These are phyloP conservation scores for Aegle marmelos DNA, from an alignment of 345 rosid species.

Conservation along the genomic window DNA sequence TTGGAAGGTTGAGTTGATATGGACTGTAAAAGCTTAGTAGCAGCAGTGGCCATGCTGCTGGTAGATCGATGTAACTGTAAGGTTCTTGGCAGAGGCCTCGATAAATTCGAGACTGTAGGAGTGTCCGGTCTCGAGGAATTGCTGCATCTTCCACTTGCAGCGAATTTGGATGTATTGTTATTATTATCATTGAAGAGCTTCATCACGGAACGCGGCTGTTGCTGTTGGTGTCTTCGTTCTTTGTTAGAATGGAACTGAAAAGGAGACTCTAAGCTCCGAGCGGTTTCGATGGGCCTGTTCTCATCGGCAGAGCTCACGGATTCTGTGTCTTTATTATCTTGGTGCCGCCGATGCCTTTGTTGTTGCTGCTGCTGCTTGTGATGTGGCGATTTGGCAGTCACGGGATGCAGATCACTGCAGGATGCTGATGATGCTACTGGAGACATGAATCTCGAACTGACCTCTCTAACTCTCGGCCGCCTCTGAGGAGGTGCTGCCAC, in stretches of 20 bases:
- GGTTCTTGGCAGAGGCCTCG: conserved; percentile 21
- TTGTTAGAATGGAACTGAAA: conserved; percentile 21
- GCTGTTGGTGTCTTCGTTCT: conserved; percentile 9
- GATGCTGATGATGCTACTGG: conserved; percentile 41
- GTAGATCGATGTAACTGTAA: conserved; percentile 26
- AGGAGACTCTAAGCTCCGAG: conserved; percentile 52
- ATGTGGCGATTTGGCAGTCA: conserved; percentile 38
- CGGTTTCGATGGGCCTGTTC: conserved; percentile 39
- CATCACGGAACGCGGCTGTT: conserved; percentile 25
- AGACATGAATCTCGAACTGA: conserved; percentile 82
- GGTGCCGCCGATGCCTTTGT: conserved; percentile 41
- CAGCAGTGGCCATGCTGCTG: conserved; percentile 38
- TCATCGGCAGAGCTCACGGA: conserved; percentile 32
- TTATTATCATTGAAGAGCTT: conserved; percentile 36
- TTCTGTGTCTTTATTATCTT: conserved; percentile 30
- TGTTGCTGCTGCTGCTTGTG: conserved; percentile 20
- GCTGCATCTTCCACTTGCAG: conserved; percentile 12
- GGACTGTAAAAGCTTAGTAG: conserved; percentile 63
- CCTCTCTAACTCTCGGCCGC: conserved; percentile 80
- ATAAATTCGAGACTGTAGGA: conserved; percentile 15
- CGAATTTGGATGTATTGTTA: conserved; percentile 4
- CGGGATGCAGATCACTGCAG: conserved; percentile 40
- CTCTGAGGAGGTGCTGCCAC: conserved; percentile 42
- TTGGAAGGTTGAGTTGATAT: conserved; percentile 20
- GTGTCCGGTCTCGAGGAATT: conserved; percentile 29